Conservation (phyloP, 345 rosid species). For the Bruguiera sexangula region DNA sequence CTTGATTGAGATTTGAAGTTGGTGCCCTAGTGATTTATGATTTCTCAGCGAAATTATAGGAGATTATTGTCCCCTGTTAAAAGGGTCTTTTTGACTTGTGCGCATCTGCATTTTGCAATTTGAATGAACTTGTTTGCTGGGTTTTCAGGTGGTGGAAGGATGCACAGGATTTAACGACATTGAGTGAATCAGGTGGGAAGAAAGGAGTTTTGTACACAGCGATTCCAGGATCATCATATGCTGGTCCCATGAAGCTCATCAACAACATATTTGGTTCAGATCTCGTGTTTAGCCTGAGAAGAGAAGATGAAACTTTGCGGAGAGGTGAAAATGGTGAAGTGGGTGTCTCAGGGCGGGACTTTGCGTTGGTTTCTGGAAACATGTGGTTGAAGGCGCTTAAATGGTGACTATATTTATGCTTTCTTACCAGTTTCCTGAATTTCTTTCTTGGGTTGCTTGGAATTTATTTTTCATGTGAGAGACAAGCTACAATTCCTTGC, state of each 20-base stretch:
- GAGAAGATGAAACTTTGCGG: slow-evolving; percentile 54
- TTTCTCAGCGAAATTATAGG: no score
- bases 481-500: no score
- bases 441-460: not conserved
- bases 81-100: not conserved
- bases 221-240: slow-evolving; percentile 57
- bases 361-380: slow-evolving; percentile 86
- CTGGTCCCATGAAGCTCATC: slow-evolving; percentile 88
- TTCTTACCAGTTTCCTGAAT: not conserved
- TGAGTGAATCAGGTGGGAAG: slow-evolving; percentile 45
- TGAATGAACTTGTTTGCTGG: slow-evolving; percentile 13
- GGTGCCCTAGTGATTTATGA: not conserved
- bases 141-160: slow-evolving; percentile 90
- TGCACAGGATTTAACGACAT: slow-evolving; percentile 47
- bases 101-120: slow-evolving; percentile 11
- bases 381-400: slow-evolving; percentile 95
- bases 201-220: slow-evolving; percentile 70
- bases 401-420: slow-evolving; percentile 41
- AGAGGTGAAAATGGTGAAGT: slow-evolving; percentile 65
- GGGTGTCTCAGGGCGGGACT: slow-evolving; percentile 81
- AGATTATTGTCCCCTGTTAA: not conserved
- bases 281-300: slow-evolving; percentile 68
- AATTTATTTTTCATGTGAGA: no score
- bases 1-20: not conserved
- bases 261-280: slow-evolving; percentile 84